Conservation (phyloP, 2,329 filamentous ascomycete genomes). For the Fusarium beomiforme region DNA sequence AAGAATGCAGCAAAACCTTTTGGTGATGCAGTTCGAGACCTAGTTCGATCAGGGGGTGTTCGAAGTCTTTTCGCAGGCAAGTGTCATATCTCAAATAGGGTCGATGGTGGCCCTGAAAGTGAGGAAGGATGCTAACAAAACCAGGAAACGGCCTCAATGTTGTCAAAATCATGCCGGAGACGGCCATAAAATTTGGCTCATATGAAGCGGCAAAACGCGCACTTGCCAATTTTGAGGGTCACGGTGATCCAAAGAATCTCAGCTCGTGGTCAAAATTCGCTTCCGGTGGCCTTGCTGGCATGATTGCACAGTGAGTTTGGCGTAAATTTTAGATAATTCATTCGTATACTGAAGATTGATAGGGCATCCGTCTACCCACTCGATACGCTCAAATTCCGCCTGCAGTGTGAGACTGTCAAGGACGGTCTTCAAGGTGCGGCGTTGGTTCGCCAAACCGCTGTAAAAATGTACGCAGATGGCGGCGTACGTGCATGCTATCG, state of each 20-base stretch:
- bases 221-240: constrained; percentile 87
- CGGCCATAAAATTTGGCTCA: constrained; percentile 96
- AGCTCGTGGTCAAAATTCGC: constrained; percentile 88
- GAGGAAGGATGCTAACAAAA: constrained; percentile 12
- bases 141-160: constrained; percentile 95
- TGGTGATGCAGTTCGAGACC: constrained; percentile 74
- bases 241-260: constrained; percentile 82
- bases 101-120: not conserved
- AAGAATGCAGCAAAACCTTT: constrained; percentile 76
- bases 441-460: constrained; percentile 82
- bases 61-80: constrained; percentile 92
- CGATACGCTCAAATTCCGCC: constrained; percentile 81
- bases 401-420: constrained; percentile 94
- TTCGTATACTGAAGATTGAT: constrained; percentile 14
- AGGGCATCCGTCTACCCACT: constrained; percentile 94
- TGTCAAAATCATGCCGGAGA: constrained; percentile 98
- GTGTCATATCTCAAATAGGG: constrained; percentile 40
- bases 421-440: constrained; percentile 85
- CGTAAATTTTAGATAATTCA: not conserved
- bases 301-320: constrained; percentile 86
- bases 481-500: constrained; percentile 85
- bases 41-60: constrained; percentile 88
- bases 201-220: constrained; percentile 95
- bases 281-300: constrained; percentile 89
- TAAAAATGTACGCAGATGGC: constrained; percentile 84